Evolutionary conservation across 257 asterid species (phyloP).

Genomic region (Gentiana macrophylla): DNA sequence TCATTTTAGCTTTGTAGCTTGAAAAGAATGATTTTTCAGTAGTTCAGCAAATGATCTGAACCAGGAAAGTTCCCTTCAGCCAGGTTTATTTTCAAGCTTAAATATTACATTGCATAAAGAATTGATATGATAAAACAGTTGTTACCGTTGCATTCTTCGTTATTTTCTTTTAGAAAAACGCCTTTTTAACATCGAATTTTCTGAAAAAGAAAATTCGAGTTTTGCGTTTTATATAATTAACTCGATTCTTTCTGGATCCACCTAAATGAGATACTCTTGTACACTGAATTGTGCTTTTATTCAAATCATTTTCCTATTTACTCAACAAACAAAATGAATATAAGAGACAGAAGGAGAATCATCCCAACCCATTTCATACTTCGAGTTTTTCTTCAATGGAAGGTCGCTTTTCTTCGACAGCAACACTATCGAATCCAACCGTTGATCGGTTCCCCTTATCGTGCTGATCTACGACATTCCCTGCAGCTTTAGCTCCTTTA

Average conservation of each 20-base stretch:
- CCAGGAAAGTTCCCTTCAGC: background rate
- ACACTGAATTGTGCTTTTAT: background rate
- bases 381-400: constrained; percentile 19
- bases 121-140: too few species aligned
- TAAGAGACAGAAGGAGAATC: background rate
- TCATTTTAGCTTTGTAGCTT: too few species aligned
- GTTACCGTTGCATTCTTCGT: too few species aligned
- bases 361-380: constrained; percentile 12
- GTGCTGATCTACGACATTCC: constrained; percentile 37
- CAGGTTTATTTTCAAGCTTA: too few species aligned
- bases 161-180: too few species aligned
- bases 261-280: background rate
- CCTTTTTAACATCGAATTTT: too few species aligned
- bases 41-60: background rate
- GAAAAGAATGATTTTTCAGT: background rate
- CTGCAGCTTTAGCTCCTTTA: constrained; percentile 81
- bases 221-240: too few species aligned
- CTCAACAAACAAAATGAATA: background rate
- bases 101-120: too few species aligned
- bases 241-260: too few species aligned
- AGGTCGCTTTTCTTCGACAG: constrained; percentile 22
- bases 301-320: background rate
- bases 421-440: constrained; percentile 18
- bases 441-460: constrained; percentile 39
- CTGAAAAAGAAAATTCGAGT: too few species aligned